Conservation (phyloP, 306 rosid species). For the Argentina anserina region DNA sequence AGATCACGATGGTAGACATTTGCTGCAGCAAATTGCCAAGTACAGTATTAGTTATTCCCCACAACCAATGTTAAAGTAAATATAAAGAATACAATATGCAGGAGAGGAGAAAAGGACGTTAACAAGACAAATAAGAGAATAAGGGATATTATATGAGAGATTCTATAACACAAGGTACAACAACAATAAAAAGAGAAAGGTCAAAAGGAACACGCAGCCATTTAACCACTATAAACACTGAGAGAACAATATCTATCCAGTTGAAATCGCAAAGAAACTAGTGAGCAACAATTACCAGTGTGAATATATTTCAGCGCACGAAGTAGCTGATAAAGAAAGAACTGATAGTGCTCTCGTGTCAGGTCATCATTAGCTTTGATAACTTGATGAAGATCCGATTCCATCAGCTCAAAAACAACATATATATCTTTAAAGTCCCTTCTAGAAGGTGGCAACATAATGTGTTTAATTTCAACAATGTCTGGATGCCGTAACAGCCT, state of each 20-base stretch:
- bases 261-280: neutral
- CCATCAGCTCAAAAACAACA: constrained; percentile 96
- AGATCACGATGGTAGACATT: constrained; percentile 95
- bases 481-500: constrained; percentile 94
- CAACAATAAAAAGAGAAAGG: neutral
- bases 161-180: neutral
- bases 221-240: neutral
- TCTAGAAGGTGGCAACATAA: constrained; percentile 84
- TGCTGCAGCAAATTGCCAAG: constrained; percentile 53
- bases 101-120: neutral
- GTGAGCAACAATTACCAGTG: constrained; percentile 48
- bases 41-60: constrained; percentile 34
- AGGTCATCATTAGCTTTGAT: constrained; percentile 88
- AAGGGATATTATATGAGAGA: neutral
- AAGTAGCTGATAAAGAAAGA: constrained; percentile 90
- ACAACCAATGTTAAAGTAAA: constrained; percentile 1
- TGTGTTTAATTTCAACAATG: constrained; percentile 91
- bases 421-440: constrained; percentile 85
- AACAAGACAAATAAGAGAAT: neutral
- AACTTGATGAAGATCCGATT: constrained; percentile 96
- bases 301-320: constrained; percentile 96
- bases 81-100: neutral
- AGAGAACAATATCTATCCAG: neutral
- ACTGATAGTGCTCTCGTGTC: constrained; percentile 88
- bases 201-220: neutral